A percentile compares a stretch with the other conserved stretches of the same genome.
Conservation (phyloP, 1,284 basidiomycete genomes). For the Boletus sp. region DNA sequence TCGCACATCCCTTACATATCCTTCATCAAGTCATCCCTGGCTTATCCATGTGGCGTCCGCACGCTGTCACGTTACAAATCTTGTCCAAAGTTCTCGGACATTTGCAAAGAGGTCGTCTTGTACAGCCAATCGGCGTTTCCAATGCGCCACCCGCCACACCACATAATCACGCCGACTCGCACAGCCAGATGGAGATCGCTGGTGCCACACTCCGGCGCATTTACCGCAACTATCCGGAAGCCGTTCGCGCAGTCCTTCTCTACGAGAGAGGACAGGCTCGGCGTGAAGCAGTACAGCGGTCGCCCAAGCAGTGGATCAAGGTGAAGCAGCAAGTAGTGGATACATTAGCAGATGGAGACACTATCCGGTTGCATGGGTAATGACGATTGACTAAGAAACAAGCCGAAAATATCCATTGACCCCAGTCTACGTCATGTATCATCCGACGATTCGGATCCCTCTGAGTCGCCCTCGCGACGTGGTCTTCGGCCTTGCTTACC, state of each 20-base stretch:
- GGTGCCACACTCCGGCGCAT: slow-evolving; percentile 43
- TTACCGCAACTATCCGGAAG: slow-evolving; percentile 47
- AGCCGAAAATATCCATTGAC: slow-evolving; percentile 12
- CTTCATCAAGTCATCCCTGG: slow-evolving; percentile 61
- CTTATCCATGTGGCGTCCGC: slow-evolving; percentile 68
- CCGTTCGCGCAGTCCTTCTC: slow-evolving; percentile 43
- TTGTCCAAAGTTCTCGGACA: slow-evolving; percentile 46
- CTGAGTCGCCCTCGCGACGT: slow-evolving; percentile 50
- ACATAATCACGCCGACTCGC: slow-evolving; percentile 18
- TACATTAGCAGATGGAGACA: slow-evolving; percentile 31
- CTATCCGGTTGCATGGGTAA: slow-evolving; percentile 24
- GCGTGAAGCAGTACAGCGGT: slow-evolving; percentile 21
- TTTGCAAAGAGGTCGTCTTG: slow-evolving; percentile 50
- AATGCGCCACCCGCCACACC: slow-evolving; percentile 16
- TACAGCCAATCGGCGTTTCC: slow-evolving; percentile 41
- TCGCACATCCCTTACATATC: slow-evolving; percentile 58
- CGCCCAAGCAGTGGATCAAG: slow-evolving; percentile 20
- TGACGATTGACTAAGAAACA: slow-evolving; percentile 18
- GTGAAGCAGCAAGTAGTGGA: slow-evolving; percentile 18
- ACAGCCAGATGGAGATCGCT: slow-evolving; percentile 35
- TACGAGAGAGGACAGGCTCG: slow-evolving; percentile 37
- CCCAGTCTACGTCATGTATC: slow-evolving; percentile 27
- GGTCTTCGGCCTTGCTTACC: slow-evolving; percentile 54
- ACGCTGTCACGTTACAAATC: slow-evolving; percentile 46
- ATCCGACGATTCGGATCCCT: slow-evolving; percentile 46